Conservation (phyloP, 768 basidiomycete genomes). For the Rhizopogon vinicolor region DNA sequence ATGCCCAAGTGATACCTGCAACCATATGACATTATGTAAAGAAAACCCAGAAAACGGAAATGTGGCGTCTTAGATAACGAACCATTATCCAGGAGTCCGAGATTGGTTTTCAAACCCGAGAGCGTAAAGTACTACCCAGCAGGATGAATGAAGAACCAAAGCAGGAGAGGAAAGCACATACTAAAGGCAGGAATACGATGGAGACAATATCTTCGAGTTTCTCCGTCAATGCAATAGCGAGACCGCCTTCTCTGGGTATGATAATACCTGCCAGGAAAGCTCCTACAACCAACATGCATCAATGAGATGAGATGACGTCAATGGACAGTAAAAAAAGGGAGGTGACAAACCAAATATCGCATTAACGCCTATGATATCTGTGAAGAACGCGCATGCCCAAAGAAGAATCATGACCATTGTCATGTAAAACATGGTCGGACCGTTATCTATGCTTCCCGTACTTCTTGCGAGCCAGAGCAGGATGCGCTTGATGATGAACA, state of each 20-base stretch:
- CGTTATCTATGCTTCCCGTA: conserved; percentile 78
- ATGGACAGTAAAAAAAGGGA: background rate
- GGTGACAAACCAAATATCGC: conserved; percentile 71
- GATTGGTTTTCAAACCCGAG: conserved; percentile 85
- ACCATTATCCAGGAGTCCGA: conserved; percentile 81
- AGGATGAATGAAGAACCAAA: background rate
- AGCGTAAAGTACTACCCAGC: conserved; percentile 77
- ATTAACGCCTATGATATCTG: conserved; percentile 88
- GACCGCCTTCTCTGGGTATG: conserved; percentile 84
- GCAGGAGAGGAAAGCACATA: conserved; percentile 20
- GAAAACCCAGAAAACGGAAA: background rate
- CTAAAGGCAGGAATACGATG: conserved; percentile 84
- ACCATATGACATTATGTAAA: background rate
- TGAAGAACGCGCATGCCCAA: conserved; percentile 89
- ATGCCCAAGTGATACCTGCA: conserved; percentile 81
- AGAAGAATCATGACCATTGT: conserved; percentile 74
- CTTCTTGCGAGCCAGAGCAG: conserved; percentile 70
- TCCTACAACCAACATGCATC: conserved; percentile 29
- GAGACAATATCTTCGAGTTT: conserved; percentile 96
- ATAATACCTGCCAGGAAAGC: conserved; percentile 80
- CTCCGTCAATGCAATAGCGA: conserved; percentile 81
- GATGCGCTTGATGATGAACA: conserved; percentile 57
- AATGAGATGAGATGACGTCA: background rate
- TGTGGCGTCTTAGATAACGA: conserved; percentile 1
- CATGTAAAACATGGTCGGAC: conserved; percentile 89